phyloP scores from a whole-genome alignment of 1,284 basidiomycete species.

The Cutaneotrichosporon sp. region DNA sequence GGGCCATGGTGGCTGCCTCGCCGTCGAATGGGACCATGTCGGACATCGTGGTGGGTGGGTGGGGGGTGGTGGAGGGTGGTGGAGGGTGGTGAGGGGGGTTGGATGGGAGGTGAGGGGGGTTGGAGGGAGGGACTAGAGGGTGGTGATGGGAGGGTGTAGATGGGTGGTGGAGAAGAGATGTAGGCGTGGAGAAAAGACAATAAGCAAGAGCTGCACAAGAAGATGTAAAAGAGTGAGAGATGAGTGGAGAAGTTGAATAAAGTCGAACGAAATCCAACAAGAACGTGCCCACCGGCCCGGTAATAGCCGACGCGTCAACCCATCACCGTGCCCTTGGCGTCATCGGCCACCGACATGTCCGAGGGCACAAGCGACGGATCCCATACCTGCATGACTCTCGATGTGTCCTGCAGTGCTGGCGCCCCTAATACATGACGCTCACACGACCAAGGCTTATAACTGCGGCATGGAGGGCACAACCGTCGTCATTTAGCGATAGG shows the following conservation, averaged over 20 bases:
- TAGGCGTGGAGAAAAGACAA: too few relatives aligned
- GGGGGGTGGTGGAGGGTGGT: not conserved
- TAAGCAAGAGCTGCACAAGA: not conserved
- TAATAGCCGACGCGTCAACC: not conserved
- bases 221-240: too few relatives aligned
- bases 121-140: not conserved
- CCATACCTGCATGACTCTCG: too few relatives aligned
- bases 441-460: too few relatives aligned
- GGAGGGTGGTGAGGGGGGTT: not conserved
- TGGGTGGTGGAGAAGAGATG: too few relatives aligned
- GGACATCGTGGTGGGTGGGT: not conserved
- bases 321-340: not conserved
- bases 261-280: not conserved
- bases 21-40: slow-evolving; percentile 8
- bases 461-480: too few relatives aligned
- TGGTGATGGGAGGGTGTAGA: too few relatives aligned
- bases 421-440: too few relatives aligned
- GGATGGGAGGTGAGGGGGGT: not conserved
- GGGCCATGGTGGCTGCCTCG: not conserved
- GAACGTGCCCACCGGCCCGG: not conserved
- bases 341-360: not conserved
- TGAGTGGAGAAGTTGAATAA: not conserved
- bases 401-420: too few relatives aligned
- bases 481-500: too few relatives aligned
- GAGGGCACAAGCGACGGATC: too few relatives aligned